phyloP scores from a whole-genome alignment of 1,284 basidiomycete genomes.

The Albatrellus sp. region DNA sequence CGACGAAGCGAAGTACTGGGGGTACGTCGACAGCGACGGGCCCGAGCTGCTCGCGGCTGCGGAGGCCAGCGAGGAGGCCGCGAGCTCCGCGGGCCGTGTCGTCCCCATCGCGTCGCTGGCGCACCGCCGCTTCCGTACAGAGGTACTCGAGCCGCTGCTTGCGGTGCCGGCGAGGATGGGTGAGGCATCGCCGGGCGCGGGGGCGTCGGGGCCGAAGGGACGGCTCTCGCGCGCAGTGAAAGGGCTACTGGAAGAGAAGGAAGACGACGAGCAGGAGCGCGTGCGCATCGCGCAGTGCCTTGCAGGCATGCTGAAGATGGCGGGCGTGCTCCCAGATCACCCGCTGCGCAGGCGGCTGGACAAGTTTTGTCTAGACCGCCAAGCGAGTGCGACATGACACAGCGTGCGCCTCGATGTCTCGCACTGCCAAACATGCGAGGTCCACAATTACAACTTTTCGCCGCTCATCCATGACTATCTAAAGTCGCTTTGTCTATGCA shows the following conservation, averaged over 20 bases:
- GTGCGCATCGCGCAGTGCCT: constrained; percentile 34
- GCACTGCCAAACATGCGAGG: neutral
- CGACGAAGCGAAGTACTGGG: constrained; percentile 60
- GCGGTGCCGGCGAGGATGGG: constrained; percentile 50
- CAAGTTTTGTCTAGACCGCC: constrained; percentile 24
- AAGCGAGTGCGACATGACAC: neutral
- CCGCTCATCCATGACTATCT: too few species aligned
- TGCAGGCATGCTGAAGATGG: constrained; percentile 33
- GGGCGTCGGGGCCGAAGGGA: constrained; percentile 38
- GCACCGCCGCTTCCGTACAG: constrained; percentile 54
- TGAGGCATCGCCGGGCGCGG: constrained; percentile 32
- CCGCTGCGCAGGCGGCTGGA: constrained; percentile 53
- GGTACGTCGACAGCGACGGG: constrained; percentile 40
- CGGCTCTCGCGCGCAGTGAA: constrained; percentile 55
- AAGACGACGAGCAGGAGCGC: constrained; percentile 33
- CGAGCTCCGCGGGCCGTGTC: constrained; percentile 50
- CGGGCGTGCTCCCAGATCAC: constrained; percentile 51
- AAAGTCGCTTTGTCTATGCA: too few species aligned
- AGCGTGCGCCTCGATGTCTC: too few species aligned
- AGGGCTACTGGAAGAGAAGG: constrained; percentile 43
- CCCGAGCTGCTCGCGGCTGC: constrained; percentile 35
- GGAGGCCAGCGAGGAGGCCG: constrained; percentile 61
- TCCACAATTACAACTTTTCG: too few species aligned
- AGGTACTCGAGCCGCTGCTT: constrained; percentile 56
- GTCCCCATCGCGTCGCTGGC: constrained; percentile 52